phyloP scores from a whole-genome alignment of 768 basidiomycete species.

The Russula foetens region DNA sequence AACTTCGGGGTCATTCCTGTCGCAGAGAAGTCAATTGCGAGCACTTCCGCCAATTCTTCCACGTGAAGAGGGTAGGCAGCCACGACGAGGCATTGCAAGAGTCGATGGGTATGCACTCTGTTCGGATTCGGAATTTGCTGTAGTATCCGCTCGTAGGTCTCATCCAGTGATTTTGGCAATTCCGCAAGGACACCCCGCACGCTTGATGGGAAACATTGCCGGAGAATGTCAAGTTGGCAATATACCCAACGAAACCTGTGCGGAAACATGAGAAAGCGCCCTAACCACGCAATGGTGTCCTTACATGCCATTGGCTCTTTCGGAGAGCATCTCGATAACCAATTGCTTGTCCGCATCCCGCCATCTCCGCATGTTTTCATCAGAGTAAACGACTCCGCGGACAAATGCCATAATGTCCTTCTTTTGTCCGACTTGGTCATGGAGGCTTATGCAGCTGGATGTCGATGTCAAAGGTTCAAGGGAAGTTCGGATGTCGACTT shows the following conservation, averaged over 20 bases:
- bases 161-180: background rate
- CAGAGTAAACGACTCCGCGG: background rate
- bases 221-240: background rate
- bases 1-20: background rate
- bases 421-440: too few relatives aligned
- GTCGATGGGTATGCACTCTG: background rate
- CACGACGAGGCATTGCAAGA: background rate
- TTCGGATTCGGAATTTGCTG: background rate
- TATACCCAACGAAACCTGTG: constrained; percentile 1
- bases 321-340: background rate
- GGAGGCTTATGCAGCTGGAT: background rate
- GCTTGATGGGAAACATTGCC: background rate
- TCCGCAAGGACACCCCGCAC: background rate
- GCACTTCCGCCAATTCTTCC: background rate
- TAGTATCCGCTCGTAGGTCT: background rate
- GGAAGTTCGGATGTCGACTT: background rate
- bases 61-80: background rate
- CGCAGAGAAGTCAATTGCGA: background rate
- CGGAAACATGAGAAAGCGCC: background rate
- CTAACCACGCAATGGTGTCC: background rate
- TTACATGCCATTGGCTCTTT: constrained; percentile 1
- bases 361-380: background rate
- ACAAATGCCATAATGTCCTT: too few relatives aligned
- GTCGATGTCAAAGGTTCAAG: background rate
- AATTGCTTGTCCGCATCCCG: background rate